A percentile compares a stretch with the other conserved stretches of the same genome.
phyloP scores from a whole-genome alignment of 352 stramenopile species.

The Globisporangium sylvaticum region DNA sequence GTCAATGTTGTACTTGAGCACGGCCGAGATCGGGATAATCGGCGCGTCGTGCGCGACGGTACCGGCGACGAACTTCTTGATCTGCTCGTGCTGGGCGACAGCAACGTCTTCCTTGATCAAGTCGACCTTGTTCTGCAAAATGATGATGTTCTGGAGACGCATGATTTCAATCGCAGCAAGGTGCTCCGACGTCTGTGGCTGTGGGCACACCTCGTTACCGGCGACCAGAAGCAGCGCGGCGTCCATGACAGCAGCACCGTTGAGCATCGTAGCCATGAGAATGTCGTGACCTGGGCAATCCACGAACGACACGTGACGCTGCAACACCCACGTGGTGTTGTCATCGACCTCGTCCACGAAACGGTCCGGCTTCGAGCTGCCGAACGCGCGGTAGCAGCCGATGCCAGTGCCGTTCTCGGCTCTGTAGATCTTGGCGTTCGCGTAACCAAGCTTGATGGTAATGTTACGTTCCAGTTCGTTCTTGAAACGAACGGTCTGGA shows the following conservation, averaged over 20 bases:
- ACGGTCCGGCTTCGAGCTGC: conserved; percentile 83
- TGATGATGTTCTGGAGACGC: conserved; percentile 99
- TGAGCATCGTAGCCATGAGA: conserved; percentile 99
- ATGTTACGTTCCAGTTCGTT: conserved; percentile 99
- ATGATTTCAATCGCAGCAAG: conserved; percentile 99
- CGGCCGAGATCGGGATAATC: conserved; percentile 99
- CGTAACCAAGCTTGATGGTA: conserved; percentile 99
- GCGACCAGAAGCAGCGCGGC: conserved; percentile 98
- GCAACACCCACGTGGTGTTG: conserved; percentile 88
- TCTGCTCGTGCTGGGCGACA: conserved; percentile 97
- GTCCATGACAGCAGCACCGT: conserved; percentile 99
- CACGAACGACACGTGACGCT: conserved; percentile 99
- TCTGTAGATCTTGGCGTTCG: conserved; percentile 99
- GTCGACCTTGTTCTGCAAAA: conserved; percentile 99
- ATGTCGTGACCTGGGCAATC: conserved; percentile 99
- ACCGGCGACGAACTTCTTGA: conserved; percentile 89
- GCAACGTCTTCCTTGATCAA: conserved; percentile 99
- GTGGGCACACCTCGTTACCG: conserved; percentile 97
- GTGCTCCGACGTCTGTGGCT: conserved; percentile 99
- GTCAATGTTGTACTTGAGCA: conserved; percentile 99
- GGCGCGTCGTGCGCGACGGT: conserved; percentile 95
- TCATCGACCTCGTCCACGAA: conserved; percentile 86
- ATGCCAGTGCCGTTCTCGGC: conserved; percentile 79
- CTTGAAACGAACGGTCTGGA: conserved; percentile 98
- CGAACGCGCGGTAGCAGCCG: conserved; percentile 87